Conservation (phyloP, 345 rosid species). For the Murraya koenigii region DNA sequence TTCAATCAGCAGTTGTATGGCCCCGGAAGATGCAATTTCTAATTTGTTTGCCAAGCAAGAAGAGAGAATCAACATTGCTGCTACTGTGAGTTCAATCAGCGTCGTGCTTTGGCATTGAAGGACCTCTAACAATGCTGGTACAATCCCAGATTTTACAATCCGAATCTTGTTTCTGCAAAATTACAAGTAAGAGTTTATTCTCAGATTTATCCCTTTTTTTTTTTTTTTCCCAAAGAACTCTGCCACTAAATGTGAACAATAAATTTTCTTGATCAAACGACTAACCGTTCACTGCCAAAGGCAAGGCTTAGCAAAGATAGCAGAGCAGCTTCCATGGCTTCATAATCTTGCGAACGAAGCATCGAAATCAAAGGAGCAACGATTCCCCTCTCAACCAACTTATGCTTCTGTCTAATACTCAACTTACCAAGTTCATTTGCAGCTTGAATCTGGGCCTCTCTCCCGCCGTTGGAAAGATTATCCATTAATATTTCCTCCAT, state of each 20-base stretch:
- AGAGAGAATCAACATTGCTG: constrained; percentile 66
- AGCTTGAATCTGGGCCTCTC: constrained; percentile 57
- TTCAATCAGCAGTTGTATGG: constrained; percentile 43
- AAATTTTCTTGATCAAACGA: not conserved
- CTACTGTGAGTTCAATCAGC: constrained; percentile 46
- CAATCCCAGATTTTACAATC: constrained; percentile 59
- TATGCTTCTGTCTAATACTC: constrained; percentile 50
- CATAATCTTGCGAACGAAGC: constrained; percentile 59
- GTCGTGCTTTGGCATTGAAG: constrained; percentile 40
- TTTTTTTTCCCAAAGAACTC: no score
- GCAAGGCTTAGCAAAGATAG: constrained; percentile 75
- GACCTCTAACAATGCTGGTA: constrained; percentile 58
- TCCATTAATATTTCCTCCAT: constrained; percentile 64
- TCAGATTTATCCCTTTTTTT: no score
- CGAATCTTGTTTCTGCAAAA: constrained; percentile 66
- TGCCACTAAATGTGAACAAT: not conserved
- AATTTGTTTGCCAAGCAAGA: constrained; percentile 68
- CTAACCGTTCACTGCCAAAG: constrained; percentile 84
- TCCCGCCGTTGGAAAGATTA: constrained; percentile 50
- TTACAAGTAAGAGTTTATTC: not conserved
- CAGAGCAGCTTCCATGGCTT: constrained; percentile 68
- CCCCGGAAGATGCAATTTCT: constrained; percentile 55
- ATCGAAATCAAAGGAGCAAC: constrained; percentile 64
- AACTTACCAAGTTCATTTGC: constrained; percentile 54
- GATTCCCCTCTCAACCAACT: constrained; percentile 59